These are phyloP conservation scores for Camelina hispida DNA, from an alignment of 345 rosid species.

Conservation along the genomic window DNA sequence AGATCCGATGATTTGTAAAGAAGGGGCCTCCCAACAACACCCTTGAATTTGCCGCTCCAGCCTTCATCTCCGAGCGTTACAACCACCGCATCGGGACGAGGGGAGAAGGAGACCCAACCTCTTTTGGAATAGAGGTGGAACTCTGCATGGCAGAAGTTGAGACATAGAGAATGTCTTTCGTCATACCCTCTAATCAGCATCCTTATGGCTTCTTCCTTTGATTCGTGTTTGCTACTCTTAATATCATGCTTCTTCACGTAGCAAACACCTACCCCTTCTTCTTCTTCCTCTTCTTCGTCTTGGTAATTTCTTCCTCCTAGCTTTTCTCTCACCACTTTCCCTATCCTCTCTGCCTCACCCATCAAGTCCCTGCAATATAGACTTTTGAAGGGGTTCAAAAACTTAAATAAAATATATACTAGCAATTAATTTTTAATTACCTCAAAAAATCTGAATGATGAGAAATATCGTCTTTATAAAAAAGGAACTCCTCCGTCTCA, in stretches of 20 bases:
- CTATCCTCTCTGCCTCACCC: conserved; percentile 65
- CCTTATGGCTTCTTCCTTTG: conserved; percentile 69
- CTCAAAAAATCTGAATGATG: conserved; percentile 30
- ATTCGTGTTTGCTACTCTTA: conserved; percentile 25
- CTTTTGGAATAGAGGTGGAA: conserved; percentile 91
- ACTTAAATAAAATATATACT: no score
- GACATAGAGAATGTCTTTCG: conserved; percentile 68
- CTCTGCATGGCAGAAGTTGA: conserved; percentile 62
- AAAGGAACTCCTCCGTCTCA: conserved; percentile 47
- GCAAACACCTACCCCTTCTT: conserved; percentile 51
- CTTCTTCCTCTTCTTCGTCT: conserved; percentile 32
- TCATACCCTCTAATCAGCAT: conserved; percentile 80
- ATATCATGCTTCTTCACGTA: conserved; percentile 54
- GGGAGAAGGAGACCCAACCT: conserved; percentile 81
- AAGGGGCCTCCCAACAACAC: conserved; percentile 57
- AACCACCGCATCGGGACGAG: conserved; percentile 62
- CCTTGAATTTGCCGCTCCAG: conserved; percentile 42
- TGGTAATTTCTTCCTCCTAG: conserved; percentile 34
- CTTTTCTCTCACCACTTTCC: conserved; percentile 46
- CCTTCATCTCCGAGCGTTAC: conserved; percentile 77
- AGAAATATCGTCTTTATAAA: conserved; percentile 3
- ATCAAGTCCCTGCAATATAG: conserved; percentile 64
- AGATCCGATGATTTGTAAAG: conserved; percentile 40
- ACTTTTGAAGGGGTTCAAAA: no score
- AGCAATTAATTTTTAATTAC: neutral